Evolutionary conservation across 1,284 basidiomycete genomes (phyloP), one percentile per base, ranked within the genome.

Genomic region (Malassezia vespertilionis): DNA sequence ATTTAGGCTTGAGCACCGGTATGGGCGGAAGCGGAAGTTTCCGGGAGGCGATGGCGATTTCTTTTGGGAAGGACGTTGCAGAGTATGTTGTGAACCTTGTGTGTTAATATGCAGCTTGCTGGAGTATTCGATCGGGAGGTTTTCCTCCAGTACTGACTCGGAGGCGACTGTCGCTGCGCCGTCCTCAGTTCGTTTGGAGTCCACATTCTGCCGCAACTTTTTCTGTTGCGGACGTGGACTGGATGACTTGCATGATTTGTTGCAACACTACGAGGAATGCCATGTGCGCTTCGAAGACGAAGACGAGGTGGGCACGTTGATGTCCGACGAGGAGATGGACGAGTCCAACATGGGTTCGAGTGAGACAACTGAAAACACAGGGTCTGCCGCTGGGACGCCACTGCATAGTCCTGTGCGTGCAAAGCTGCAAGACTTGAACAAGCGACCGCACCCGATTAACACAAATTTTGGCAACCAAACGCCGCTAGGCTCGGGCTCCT

Each of bases 191-290:
- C 53, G 60, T 14, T 57, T 69, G 28, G 67, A 70, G 45, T 59
- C 62, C 14, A 69, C 64, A 10, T 70, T 70, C 43, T 70, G 67
- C 53, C 58, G 65, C 46, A 61, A 69, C 49, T 70, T 67, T 47
- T 60, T 59, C 24, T 70, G 67, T 44, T 70, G 67, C 34, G 67
- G 67, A 20, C 54, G 60, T 32, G 58, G 52, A 23, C 57, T 70
- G 32, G 65, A 61, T 23, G 65, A 70, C 37, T 51, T 70, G 2
- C 67, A 70, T 50, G 67, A 70, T 40, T 57, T 70, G 6, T 57
- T 70, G 8, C 65, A 69, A 38, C 67, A 70, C 46, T 70, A 70
- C 53, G 67, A 70, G 41, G 67, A 69, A 32, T 58, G 62, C 43
- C 67, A 70, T 34, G 66, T 69, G 28, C 58, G 60, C 18, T 67